Base-by-base conservation (phyloP, 345 rosid species). In the Draba incana region DNA sequence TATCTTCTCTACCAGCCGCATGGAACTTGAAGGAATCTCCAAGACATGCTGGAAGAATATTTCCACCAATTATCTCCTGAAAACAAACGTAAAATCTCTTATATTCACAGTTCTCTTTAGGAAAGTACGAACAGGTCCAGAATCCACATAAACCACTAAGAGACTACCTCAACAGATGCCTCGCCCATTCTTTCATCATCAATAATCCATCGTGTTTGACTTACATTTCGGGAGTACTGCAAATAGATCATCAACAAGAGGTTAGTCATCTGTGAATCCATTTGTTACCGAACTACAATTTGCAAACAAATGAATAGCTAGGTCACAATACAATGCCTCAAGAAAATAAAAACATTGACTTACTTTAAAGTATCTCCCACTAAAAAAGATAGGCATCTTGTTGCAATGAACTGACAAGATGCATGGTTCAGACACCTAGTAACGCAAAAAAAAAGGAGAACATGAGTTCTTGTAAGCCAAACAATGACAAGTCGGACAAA, bases 1-100 rank as follows among this genome's bases (percentile, higher is more conserved):
- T 93, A 75, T 93, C 98, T 82, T 93, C 98, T 88, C 98, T 87
- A 15, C 98, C 98, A 74, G 98, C 97, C 69, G 98, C 98, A 81
- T 93, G 98, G 69, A 93, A 93, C 84, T 88, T 93, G 88, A 83
- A 87, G 52, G 74, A 78, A 68, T 93, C 96, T 64, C 96, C 97
- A 54, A 46, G 77, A 81, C 88, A 93, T 45, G 76, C 66, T 35
- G 92, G 96, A 81, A 87, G 89, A 69, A 88, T 84, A 63, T 74
- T 82, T 81, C 86, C 81, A 71, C 96, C 92, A 58, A 93, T 83
- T 68, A 90, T 78, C 81, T 93, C 98, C 98, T 93, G 64, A 9
- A 33, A 7, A 69, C 15, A n/a, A 59, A 24, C 47, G 72, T 15
- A 55, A 11, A 43, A 59, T 25, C 16, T 54, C 57, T 78, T 69